phyloP scores from a whole-genome alignment of 2,329 filamentous ascomycete species.

The Chrysoporthe puriensis region DNA sequence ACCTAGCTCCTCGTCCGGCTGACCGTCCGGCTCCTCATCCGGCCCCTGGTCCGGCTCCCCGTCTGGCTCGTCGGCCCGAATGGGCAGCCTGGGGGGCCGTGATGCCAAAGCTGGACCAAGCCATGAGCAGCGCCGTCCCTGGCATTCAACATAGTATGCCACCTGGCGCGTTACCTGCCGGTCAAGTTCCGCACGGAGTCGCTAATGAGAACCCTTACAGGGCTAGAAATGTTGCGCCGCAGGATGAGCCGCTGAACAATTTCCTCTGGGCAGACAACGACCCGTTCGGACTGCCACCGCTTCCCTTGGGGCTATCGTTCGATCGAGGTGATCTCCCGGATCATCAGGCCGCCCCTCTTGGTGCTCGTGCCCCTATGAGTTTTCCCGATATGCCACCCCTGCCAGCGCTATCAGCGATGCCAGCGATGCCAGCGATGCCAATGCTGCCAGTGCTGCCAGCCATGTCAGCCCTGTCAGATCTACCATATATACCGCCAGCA shows the following conservation, averaged over 20 bases:
- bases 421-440: too few relatives aligned
- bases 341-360: background rate
- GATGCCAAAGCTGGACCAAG: background rate
- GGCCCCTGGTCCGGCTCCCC: background rate
- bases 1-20: too few relatives aligned
- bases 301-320: background rate
- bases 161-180: slow-evolving; percentile 11
- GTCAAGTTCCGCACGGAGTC: slow-evolving; percentile 15
- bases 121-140: slow-evolving; percentile 1
- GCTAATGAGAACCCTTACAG: slow-evolving; percentile 21
- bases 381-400: too few relatives aligned
- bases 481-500: background rate
- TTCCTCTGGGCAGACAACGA: background rate
- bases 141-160: slow-evolving; percentile 20
- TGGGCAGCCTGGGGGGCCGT: background rate
- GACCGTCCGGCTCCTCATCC: too few relatives aligned
- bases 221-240: background rate
- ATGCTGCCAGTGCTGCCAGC: too few relatives aligned
- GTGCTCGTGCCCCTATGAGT: background rate
- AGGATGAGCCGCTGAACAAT: slow-evolving; percentile 6
- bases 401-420: background rate
- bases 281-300: background rate
- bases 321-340: background rate
- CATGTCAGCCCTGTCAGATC: too few relatives aligned
- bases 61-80: background rate